phyloP scores from a whole-genome alignment of 768 basidiomycete species.

The Serendipita vermifera region DNA sequence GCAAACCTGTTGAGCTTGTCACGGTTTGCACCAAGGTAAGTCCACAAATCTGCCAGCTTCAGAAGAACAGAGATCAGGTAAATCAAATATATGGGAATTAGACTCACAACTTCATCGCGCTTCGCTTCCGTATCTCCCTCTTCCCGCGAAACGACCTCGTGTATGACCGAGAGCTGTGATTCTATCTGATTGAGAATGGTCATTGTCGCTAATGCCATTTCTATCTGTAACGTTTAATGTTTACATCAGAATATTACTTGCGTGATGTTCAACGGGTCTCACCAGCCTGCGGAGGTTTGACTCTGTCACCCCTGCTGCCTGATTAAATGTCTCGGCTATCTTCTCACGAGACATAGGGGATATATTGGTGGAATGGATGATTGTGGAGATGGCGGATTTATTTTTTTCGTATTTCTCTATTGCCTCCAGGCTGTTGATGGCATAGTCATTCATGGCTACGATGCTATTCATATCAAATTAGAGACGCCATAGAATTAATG shows the following conservation, averaged over 20 bases:
- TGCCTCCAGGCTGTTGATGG: background rate
- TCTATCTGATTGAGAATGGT: background rate
- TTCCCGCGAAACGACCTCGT: slow-evolving; percentile 4
- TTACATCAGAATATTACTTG: no score
- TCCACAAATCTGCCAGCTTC: slow-evolving; percentile 5
- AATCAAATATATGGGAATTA: background rate
- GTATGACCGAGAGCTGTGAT: background rate
- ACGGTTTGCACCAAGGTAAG: background rate
- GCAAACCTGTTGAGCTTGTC: background rate
- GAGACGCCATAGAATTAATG: no score
- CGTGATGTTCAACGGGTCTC: no score
- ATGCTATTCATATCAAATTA: no score
- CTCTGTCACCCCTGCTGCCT: slow-evolving; percentile 6
- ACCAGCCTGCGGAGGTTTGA: slow-evolving; percentile 1
- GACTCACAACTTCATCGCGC: background rate
- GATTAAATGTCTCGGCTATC: slow-evolving; percentile 2
- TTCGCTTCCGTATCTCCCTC: background rate
- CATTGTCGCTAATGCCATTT: background rate
- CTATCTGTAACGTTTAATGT: no score
- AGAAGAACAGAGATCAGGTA: background rate
- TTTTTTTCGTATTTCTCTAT: background rate
- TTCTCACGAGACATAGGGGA: background rate
- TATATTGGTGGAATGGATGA: background rate
- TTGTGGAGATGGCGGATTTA: background rate
- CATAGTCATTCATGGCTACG: slow-evolving; percentile 1